Percentiles rank a stretch among this genome's conserved stretches.
Evolutionary conservation across 345 rosid species (phyloP).

Genomic region (Hypericum androsaemum): DNA sequence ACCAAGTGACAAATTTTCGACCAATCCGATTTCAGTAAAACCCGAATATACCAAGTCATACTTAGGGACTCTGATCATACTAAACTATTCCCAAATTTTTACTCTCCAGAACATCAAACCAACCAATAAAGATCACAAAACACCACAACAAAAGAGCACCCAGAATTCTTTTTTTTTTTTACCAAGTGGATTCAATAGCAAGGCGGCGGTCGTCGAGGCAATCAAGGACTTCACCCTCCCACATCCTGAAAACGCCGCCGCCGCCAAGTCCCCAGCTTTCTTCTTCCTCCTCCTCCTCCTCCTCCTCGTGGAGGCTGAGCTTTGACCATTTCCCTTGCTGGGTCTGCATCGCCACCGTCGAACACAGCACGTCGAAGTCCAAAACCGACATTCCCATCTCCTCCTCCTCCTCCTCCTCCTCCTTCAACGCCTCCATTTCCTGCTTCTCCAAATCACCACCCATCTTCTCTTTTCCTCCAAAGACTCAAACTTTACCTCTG

Average conservation of each 20-base stretch:
- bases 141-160: not conserved
- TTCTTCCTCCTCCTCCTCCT: conserved; percentile 17
- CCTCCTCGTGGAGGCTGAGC: conserved; percentile 21
- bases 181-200: conserved; percentile 78
- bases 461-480: conserved; percentile 21
- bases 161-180: conserved; percentile 6
- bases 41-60: too few species aligned
- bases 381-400: conserved; percentile 55
- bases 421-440: conserved; percentile 21
- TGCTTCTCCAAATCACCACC: conserved; percentile 6
- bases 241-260: conserved; percentile 76
- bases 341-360: conserved; percentile 87
- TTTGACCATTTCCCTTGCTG: conserved; percentile 74
- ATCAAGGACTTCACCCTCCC: conserved; percentile 88
- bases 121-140: not conserved
- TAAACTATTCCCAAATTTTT: too few species aligned
- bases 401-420: conserved; percentile 34
- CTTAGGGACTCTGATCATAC: too few species aligned
- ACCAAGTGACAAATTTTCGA: too few species aligned
- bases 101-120: too few species aligned
- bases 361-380: conserved; percentile 85
- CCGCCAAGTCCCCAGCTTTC: too few species aligned
- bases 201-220: conserved; percentile 71
- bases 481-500: too few species aligned
- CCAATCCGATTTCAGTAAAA: too few species aligned